phyloP scores from a whole-genome alignment of 2,329 filamentous ascomycete genomes.

The Coniochaeta sp. region DNA sequence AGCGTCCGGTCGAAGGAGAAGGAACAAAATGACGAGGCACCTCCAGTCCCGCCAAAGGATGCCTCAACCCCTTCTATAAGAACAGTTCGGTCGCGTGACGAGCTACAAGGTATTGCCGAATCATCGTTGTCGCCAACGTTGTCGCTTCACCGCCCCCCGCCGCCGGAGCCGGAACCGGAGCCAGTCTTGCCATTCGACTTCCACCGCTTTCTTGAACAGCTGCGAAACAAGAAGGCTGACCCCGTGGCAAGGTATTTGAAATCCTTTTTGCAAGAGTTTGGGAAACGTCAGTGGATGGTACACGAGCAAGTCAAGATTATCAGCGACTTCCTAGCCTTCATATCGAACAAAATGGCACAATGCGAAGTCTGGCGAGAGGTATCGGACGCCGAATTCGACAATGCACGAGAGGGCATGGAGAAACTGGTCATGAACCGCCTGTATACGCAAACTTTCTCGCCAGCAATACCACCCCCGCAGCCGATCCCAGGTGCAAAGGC shows the following conservation, averaged over 20 bases:
- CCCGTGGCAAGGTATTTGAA: conserved; percentile 93
- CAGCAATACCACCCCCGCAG: conserved; percentile 77
- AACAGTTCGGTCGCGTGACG: conserved; percentile 24
- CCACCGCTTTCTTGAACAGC: conserved; percentile 90
- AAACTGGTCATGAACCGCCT: conserved; percentile 98
- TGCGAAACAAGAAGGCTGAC: conserved; percentile 95
- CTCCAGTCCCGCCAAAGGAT: conserved; percentile 56
- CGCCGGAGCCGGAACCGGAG: conserved; percentile 70
- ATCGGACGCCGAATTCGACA: conserved; percentile 95
- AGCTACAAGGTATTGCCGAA: conserved; percentile 22
- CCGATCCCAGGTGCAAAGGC: conserved; percentile 62
- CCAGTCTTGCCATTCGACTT: conserved; percentile 91
- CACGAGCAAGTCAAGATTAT: conserved; percentile 99
- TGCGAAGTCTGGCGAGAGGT: conserved; percentile 97
- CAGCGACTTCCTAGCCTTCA: conserved; percentile 90
- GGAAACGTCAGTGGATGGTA: conserved; percentile 98
- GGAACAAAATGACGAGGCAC: conserved; percentile 37
- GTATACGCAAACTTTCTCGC: conserved; percentile 93
- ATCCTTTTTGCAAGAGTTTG: conserved; percentile 90
- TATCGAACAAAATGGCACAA: conserved; percentile 94
- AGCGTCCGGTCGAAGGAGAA: conserved; percentile 29
- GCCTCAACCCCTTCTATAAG: conserved; percentile 27
- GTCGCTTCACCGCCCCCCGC: conserved; percentile 55
- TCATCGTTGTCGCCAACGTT: conserved; percentile 38
- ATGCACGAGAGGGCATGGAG: conserved; percentile 97